phyloP scores from a whole-genome alignment of 345 rosid species.

The Triadica sebifera region DNA sequence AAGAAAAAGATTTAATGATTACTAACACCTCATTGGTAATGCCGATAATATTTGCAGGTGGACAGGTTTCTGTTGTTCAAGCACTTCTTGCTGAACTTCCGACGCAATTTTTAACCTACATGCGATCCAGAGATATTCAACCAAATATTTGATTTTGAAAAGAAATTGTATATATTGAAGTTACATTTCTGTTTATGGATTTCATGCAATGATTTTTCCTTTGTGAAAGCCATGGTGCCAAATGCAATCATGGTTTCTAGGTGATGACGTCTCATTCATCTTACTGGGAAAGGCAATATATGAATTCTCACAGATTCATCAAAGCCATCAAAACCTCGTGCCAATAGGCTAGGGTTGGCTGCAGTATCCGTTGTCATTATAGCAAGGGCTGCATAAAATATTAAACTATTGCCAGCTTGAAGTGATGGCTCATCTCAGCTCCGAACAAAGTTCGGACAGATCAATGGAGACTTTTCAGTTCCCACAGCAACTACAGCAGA shows the following conservation, averaged over 20 bases:
- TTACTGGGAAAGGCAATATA: not conserved
- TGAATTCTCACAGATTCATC: not conserved
- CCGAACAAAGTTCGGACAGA: not conserved
- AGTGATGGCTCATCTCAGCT: not conserved
- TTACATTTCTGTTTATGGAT: conserved; percentile 1
- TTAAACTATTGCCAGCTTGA: conserved; percentile 1
- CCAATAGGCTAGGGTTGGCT: not conserved
- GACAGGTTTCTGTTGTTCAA: conserved; percentile 74
- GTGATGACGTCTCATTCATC: conserved; percentile 9
- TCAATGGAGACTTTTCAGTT: not conserved
- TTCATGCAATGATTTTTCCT: conserved; percentile 21
- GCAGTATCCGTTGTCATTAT: not conserved
- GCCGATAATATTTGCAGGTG: conserved; percentile 46
- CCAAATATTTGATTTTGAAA: conserved; percentile 42
- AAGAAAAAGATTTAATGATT: not conserved
- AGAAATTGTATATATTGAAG: conserved; percentile 30
- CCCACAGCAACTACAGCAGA: not conserved
- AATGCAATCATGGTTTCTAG: conserved; percentile 4
- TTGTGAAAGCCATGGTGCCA: conserved; percentile 8
- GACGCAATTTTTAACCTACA: conserved; percentile 68
- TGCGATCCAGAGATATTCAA: conserved; percentile 66
- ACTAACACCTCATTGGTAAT: not conserved
- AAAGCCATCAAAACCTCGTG: not conserved
- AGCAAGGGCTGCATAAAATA: not conserved
- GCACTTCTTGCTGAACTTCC: conserved; percentile 86